Evolutionary conservation across 2,329 filamentous ascomycete species (phyloP), one percentile per base, ranked within the genome.

Genomic region (Penicillium sp.): DNA sequence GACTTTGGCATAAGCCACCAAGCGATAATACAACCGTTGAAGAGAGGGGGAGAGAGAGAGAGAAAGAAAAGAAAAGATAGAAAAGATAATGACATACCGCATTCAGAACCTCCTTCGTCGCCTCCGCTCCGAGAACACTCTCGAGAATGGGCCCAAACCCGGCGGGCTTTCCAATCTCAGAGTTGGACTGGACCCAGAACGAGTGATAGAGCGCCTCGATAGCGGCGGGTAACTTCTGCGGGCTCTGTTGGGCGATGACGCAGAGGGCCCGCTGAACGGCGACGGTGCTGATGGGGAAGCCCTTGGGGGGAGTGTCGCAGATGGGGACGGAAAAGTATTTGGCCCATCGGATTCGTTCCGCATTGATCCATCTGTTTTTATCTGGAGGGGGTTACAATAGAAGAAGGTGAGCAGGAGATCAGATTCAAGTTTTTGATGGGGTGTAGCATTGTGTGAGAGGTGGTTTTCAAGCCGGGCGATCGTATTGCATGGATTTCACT

Each of bases 351-450:
- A 64, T 39, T 12, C 81, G 77, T 55, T 84, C 79, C 9, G 49
- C 46, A 33, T 71, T 62, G 49, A 81, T 78, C 75, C 76, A 84
- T 64, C 73, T 71, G 59, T 74, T 75, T 65, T 84, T 84, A 66
- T 84, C 79, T 81, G 52, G 4, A 5, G 6, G 4, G 18, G 24
- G 6, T 39, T 35, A 46, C 4, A 4, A 27, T 4, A 11, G 29
- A 32, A 11, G 1, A 32, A 3, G 29, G 3, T 32, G 29, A 11
- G 11, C 11, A 11, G 29, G 11, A 32, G 29, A 32, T 32, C 29
- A 32, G 29, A 11, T 32, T 7, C 29, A 11, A 8, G 29, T 8
- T 8, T 8, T 3, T 8, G 29, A 12, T 18, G 11, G 25, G 26
- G 26, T 18, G 29, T 32, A 32, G 18, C 18, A 18, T 18, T 32